These are phyloP conservation scores for Auxenochlorella protothecoides DNA, from an alignment of 139 green algal genomes.

Conservation along the genomic window DNA sequence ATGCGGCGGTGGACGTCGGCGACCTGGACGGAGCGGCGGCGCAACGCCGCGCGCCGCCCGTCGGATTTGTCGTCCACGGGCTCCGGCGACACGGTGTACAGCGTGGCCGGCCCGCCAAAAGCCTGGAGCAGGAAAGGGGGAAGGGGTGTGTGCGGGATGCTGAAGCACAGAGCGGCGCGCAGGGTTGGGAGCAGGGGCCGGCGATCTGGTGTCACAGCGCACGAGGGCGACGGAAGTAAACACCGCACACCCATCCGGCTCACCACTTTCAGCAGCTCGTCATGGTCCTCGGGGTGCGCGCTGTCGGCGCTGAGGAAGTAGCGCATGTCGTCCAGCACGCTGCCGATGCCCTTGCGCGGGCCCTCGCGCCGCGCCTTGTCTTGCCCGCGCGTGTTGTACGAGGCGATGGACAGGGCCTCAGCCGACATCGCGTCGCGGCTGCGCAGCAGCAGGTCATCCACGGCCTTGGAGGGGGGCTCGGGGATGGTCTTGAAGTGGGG, in stretches of 20 bases:
- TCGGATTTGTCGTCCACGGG: neutral
- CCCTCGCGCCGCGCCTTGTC: neutral
- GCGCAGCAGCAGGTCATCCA: slow-evolving; percentile 33
- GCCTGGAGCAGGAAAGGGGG: neutral
- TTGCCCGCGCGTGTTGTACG: slow-evolving; percentile 22
- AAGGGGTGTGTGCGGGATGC: neutral
- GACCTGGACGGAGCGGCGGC: slow-evolving; percentile 13
- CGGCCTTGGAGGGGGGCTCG: slow-evolving; percentile 19
- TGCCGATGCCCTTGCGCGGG: slow-evolving; percentile 1
- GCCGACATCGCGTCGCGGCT: slow-evolving; percentile 21
- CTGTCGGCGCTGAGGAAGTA: slow-evolving; percentile 10
- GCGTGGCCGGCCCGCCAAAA: neutral
- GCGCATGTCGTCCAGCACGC: slow-evolving; percentile 6
- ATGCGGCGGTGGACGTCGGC: slow-evolving; percentile 25
- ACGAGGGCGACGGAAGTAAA: too few relatives aligned
- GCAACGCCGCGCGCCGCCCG: neutral
- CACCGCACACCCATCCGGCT: neutral
- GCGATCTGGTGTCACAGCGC: too few relatives aligned
- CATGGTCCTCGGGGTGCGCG: slow-evolving; percentile 3
- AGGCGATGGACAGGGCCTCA: slow-evolving; percentile 27
- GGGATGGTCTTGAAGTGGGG: slow-evolving; percentile 32
- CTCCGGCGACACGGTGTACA: slow-evolving; percentile 1
- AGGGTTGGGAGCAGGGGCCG: too few relatives aligned
- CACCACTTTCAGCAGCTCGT: slow-evolving; percentile 14
- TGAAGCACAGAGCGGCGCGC: too few relatives aligned